phyloP scores from a whole-genome alignment of 2,329 filamentous ascomycete genomes.

The Tolypocladium ophioglossoides region DNA sequence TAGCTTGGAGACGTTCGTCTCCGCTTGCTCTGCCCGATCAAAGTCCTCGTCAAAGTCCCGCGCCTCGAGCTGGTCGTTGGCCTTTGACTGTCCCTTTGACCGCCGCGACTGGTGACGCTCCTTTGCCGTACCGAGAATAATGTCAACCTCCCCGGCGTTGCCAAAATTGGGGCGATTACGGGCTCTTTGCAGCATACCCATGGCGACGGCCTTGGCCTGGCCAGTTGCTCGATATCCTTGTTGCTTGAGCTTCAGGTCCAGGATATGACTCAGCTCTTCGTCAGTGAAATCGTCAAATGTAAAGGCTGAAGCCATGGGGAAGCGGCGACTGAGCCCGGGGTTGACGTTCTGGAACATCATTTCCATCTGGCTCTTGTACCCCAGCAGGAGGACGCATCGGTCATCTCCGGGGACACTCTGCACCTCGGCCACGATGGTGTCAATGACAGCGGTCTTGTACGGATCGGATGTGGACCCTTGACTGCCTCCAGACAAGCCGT shows the following conservation, averaged over 20 bases:
- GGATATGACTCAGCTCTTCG: no score
- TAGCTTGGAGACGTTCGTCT: slow-evolving; percentile 36
- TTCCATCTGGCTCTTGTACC: slow-evolving; percentile 60
- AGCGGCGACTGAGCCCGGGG: slow-evolving; percentile 56
- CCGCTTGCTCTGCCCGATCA: slow-evolving; percentile 26
- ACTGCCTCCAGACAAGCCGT: slow-evolving; percentile 44
- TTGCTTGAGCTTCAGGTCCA: neutral
- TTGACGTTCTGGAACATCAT: slow-evolving; percentile 67
- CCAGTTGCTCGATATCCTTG: neutral
- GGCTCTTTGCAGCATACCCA: neutral
- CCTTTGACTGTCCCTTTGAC: slow-evolving; percentile 10
- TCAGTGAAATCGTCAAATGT: slow-evolving; percentile 28
- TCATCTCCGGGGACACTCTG: slow-evolving; percentile 62
- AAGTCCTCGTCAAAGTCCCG: slow-evolving; percentile 64
- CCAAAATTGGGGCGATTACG: slow-evolving; percentile 59
- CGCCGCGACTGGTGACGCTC: slow-evolving; percentile 14
- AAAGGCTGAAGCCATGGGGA: slow-evolving; percentile 54
- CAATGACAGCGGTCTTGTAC: slow-evolving; percentile 56
- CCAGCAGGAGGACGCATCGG: slow-evolving; percentile 59
- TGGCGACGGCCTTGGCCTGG: neutral
- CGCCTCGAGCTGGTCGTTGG: slow-evolving; percentile 55
- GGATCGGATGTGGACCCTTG: slow-evolving; percentile 13
- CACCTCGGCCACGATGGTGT: slow-evolving; percentile 65
- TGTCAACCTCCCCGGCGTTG: slow-evolving; percentile 66
- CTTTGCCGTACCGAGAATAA: slow-evolving; percentile 48